These are phyloP conservation scores for Quercus mongolica DNA, from an alignment of 306 rosid genomes.

Conservation along the genomic window DNA sequence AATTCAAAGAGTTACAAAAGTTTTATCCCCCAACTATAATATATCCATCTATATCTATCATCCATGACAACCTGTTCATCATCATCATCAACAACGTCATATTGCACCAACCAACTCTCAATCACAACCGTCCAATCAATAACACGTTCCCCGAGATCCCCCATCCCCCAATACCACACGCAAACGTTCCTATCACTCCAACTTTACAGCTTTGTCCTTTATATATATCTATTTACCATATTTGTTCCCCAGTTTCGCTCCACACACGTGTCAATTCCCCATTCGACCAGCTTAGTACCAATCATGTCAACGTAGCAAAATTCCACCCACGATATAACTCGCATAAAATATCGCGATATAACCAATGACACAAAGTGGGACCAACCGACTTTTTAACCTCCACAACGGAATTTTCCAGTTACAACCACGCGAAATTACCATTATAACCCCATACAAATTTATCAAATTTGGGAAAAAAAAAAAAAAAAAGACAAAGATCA, in stretches of 20 bases:
- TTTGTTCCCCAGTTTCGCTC: background rate
- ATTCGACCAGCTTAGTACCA: conserved; percentile 4
- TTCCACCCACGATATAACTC: background rate
- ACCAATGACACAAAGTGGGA: conserved; percentile 11
- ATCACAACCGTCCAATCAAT: conserved; percentile 20
- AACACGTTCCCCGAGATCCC: conserved; percentile 26
- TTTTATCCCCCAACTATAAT: background rate
- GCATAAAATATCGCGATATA: background rate
- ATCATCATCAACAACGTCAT: background rate
- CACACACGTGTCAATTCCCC: conserved; percentile 16
- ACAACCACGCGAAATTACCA: conserved; percentile 10
- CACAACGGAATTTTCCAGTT: conserved; percentile 37
- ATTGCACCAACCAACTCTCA: background rate
- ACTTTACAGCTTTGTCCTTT: conserved; percentile 13
- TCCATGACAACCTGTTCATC: background rate
- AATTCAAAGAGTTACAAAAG: no score
- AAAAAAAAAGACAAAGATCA: background rate
- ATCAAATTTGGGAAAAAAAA: background rate
- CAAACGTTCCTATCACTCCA: conserved; percentile 21
- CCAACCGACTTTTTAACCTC: conserved; percentile 36
- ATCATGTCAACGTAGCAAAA: background rate
- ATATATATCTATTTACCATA: no score
- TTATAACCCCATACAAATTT: conserved; percentile 1
- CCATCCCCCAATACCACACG: conserved; percentile 15
- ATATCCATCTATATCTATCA: background rate